Evolutionary conservation across 805 yeast species (phyloP).

Genomic region (Lachancea sp.): DNA sequence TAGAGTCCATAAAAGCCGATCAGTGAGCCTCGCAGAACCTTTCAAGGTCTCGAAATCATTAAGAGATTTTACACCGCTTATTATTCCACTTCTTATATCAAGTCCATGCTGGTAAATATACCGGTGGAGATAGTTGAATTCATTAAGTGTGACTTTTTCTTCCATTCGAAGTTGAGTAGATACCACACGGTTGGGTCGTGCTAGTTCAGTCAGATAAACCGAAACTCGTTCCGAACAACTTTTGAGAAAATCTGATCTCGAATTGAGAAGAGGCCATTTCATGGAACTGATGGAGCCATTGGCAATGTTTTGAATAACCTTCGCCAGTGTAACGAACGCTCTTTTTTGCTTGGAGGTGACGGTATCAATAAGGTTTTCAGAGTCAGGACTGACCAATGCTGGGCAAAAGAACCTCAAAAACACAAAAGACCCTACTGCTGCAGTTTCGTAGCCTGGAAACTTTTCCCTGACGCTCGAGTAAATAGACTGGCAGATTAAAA

Average conservation of each 20-base stretch:
- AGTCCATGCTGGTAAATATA: constrained; percentile 47
- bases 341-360: constrained; percentile 45
- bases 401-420: constrained; percentile 81
- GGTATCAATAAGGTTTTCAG: constrained; percentile 36
- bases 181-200: constrained; percentile 21
- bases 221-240: constrained; percentile 36
- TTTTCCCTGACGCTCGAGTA: constrained; percentile 49
- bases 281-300: constrained; percentile 65
- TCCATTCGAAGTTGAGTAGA: constrained; percentile 19
- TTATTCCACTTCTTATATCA: constrained; percentile 27
- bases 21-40: constrained; percentile 38
- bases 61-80: constrained; percentile 12
- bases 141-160: constrained; percentile 21
- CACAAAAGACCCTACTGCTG: constrained; percentile 81
- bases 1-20: constrained; percentile 39
- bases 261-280: constrained; percentile 53
- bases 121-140: constrained; percentile 40
- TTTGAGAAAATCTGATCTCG: constrained; percentile 37
- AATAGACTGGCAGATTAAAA: constrained; percentile 63
- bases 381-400: constrained; percentile 81
- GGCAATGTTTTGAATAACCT: constrained; percentile 79
- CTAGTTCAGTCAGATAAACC: constrained; percentile 36
- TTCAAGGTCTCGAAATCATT: constrained; percentile 20
- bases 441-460: constrained; percentile 58
- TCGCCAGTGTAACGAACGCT: constrained; percentile 70